Evolutionary conservation across 2,329 filamentous ascomycete genomes (phyloP).

Genomic region (Botrytis deweyae): DNA sequence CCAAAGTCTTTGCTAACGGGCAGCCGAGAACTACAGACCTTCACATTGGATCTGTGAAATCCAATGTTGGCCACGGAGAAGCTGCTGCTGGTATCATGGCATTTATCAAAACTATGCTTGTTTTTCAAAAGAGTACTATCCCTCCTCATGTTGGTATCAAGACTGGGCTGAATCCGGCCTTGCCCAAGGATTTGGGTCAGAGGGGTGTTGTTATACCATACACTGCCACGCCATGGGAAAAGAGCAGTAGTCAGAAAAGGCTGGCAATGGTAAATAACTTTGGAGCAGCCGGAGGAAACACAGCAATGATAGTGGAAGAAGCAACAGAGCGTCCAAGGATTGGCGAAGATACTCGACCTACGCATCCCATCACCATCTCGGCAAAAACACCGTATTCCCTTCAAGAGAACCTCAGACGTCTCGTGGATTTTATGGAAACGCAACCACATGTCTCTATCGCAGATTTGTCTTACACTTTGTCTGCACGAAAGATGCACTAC

Average conservation of each 20-base stretch:
- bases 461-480: slow-evolving; percentile 37
- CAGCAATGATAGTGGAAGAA: slow-evolving; percentile 37
- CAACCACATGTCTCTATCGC: slow-evolving; percentile 30
- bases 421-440: slow-evolving; percentile 30
- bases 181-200: slow-evolving; percentile 39
- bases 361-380: slow-evolving; percentile 48
- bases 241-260: slow-evolving; percentile 42
- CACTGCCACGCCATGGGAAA: slow-evolving; percentile 22
- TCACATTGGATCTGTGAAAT: not conserved
- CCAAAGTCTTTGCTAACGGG: not conserved
- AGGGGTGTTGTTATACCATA: slow-evolving; percentile 25
- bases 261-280: slow-evolving; percentile 50
- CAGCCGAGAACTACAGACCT: not conserved
- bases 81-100: slow-evolving; percentile 32
- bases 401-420: slow-evolving; percentile 29
- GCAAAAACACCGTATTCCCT: slow-evolving; percentile 44
- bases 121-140: slow-evolving; percentile 27
- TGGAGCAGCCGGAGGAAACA: slow-evolving; percentile 40
- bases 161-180: slow-evolving; percentile 27
- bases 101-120: slow-evolving; percentile 32
- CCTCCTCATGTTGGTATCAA: slow-evolving; percentile 29
- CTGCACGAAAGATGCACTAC: slow-evolving; percentile 56
- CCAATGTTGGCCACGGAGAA: slow-evolving; percentile 28
- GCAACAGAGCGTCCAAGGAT: slow-evolving; percentile 30
- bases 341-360: slow-evolving; percentile 44